Conservation (phyloP, 108 stramenopile species). For the Cyclotella atomus region DNA sequence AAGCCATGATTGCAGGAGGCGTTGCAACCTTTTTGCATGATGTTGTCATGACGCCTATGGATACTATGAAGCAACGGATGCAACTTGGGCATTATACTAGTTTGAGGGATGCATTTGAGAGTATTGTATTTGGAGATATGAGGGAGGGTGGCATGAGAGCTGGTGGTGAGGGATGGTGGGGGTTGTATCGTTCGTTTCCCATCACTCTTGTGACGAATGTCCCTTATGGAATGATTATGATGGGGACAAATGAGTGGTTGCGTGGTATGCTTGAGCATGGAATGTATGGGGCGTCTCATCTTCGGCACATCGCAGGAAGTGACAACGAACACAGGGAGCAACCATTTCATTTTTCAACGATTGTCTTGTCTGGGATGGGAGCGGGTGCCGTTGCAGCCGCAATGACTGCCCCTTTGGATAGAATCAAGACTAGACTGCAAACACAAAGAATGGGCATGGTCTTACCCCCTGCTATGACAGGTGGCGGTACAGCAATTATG, state of each 20-base stretch:
- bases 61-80: slow-evolving; percentile 99
- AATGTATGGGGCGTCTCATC: slow-evolving; percentile 31
- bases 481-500: slow-evolving; percentile 20
- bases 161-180: slow-evolving; percentile 75
- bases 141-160: not conserved
- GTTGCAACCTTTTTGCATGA: slow-evolving; percentile 93
- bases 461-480: slow-evolving; percentile 15
- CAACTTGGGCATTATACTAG: slow-evolving; percentile 96
- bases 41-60: slow-evolving; percentile 95
- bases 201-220: slow-evolving; percentile 95
- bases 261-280: slow-evolving; percentile 60
- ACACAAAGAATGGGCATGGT: slow-evolving; percentile 68
- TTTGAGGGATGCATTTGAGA: slow-evolving; percentile 62
- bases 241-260: slow-evolving; percentile 92
- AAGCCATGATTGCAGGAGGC: slow-evolving; percentile 84
- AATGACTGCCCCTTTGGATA: slow-evolving; percentile 95
- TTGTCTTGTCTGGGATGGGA: slow-evolving; percentile 79
- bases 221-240: slow-evolving; percentile 97
- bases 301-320: not conserved
- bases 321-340: slow-evolving; percentile 21
- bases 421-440: slow-evolving; percentile 94
- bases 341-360: slow-evolving; percentile 42
- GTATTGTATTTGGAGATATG: slow-evolving; percentile 46
- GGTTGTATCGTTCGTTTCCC: slow-evolving; percentile 90
- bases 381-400: slow-evolving; percentile 92